Base-by-base conservation (phyloP, 176 grass and related monocot species). In the Guadua angustifolia region DNA sequence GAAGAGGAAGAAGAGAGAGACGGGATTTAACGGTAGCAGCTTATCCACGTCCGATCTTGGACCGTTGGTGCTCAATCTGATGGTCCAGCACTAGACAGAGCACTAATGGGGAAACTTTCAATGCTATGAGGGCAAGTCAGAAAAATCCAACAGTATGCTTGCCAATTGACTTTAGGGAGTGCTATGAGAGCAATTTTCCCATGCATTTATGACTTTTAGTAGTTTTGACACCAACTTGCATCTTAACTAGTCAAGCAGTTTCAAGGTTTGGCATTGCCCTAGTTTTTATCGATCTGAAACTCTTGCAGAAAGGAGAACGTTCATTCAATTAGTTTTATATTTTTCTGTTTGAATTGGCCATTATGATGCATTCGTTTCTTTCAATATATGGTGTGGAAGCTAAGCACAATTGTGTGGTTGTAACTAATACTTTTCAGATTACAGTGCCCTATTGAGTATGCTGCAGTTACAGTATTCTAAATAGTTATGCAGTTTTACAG, bases 371-470 rank as follows among this genome's bases (percentile, higher is more conserved):
- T 76, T 45, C 39, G 19, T 73, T 62, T 73, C 25, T 13, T 75
- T 24, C 44, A 60, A 19, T 17, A 25, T 24, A 26, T 60, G 10
- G 16, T 45, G 43, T 60, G 12, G n/a, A 49, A 82, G 61, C 9
- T 61, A 69, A 80, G 52, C 35, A 50, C 17, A 49, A 40, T 6
- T 36, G 18, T 80, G 46, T 45, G 16, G 9, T n/a, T 80, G 17
- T 35, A 40, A 55, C 21, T 44, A 71, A 26, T 39, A 52, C 50
- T 36, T 63, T 69, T 71, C 11, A 63, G 45, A 55, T 84, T 43
- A 38, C 16, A 10, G 9, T 43, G 11, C 11, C 9, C 32, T 45
- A n/a, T 67, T 45, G 33, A 13, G 15, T 67, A 67, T 67, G 77
- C 18, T 58, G 18, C 22, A 73, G 17, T 53, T 65, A 45, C 68